Evolutionary conservation across 2,329 filamentous ascomycete genomes (phyloP).

Genomic region (Penicillium carneum): DNA sequence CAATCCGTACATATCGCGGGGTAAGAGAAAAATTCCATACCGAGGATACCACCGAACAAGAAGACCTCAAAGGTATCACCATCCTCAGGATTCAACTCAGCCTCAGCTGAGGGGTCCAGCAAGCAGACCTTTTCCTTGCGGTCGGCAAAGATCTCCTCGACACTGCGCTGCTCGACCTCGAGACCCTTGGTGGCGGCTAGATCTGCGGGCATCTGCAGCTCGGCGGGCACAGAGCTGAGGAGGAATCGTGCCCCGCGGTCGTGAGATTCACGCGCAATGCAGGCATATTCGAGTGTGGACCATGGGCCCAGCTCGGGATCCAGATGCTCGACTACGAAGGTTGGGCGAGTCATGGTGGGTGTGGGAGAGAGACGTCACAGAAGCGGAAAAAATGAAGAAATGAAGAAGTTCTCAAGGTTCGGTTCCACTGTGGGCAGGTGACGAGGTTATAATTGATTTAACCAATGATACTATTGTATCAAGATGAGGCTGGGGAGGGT

Average conservation of each 20-base stretch:
- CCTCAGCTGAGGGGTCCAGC: slow-evolving; percentile 81
- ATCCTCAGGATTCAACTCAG: slow-evolving; percentile 84
- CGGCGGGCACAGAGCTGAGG: slow-evolving; percentile 78
- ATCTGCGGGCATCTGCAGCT: slow-evolving; percentile 66
- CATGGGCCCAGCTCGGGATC: slow-evolving; percentile 92
- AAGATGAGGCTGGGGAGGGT: neutral
- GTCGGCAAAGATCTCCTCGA: slow-evolving; percentile 79
- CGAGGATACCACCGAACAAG: slow-evolving; percentile 93
- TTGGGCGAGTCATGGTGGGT: slow-evolving; percentile 44
- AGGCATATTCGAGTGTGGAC: slow-evolving; percentile 90
- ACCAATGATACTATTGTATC: slow-evolving; percentile 7
- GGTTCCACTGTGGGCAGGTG: slow-evolving; percentile 12
- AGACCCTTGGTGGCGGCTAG: slow-evolving; percentile 70
- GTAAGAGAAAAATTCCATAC: slow-evolving; percentile 57
- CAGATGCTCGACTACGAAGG: slow-evolving; percentile 94
- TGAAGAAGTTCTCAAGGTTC: slow-evolving; percentile 11
- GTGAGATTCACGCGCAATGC: slow-evolving; percentile 82
- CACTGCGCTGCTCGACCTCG: slow-evolving; percentile 74
- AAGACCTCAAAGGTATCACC: slow-evolving; percentile 85
- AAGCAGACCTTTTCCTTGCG: slow-evolving; percentile 82
- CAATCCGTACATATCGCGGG: slow-evolving; percentile 5
- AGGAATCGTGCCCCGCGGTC: slow-evolving; percentile 73
- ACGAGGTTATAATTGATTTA: neutral
- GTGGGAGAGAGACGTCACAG: slow-evolving; percentile 9
- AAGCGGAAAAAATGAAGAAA: neutral